phyloP scores from a whole-genome alignment of 441 rosid species.

The Aleurites moluccanus region DNA sequence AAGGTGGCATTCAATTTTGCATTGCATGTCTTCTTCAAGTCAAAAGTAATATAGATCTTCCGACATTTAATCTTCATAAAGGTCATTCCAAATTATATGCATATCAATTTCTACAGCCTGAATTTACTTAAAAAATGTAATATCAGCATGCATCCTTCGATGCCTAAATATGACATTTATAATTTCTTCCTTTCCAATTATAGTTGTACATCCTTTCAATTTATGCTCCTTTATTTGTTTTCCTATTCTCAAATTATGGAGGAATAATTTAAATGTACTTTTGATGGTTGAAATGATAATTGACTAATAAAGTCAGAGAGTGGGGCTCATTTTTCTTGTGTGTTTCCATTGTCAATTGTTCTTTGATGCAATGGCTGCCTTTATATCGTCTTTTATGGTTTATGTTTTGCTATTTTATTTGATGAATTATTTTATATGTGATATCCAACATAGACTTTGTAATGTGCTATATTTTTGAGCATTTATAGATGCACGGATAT shows the following conservation, averaged over 20 bases:
- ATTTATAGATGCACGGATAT: constrained; percentile 40
- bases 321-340: neutral
- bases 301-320: neutral
- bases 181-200: neutral
- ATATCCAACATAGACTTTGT: neutral
- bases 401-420: neutral
- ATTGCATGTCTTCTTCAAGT: neutral
- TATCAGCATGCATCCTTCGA: no score
- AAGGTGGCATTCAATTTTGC: neutral
- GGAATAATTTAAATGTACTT: neutral
- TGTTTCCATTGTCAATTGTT: neutral
- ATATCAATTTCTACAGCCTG: neutral
- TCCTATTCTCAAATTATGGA: neutral
- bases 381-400: neutral
- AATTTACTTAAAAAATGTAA: neutral
- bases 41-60: neutral
- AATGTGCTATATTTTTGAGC: neutral
- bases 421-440: neutral
- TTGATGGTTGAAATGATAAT: neutral
- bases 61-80: neutral
- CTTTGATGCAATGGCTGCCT: neutral
- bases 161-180: neutral
- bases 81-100: neutral
- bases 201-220: neutral
- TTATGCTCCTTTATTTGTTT: neutral